Evolutionary conservation across 305 asterid genomes (phyloP).

Genomic region (Solanum hybrid): DNA sequence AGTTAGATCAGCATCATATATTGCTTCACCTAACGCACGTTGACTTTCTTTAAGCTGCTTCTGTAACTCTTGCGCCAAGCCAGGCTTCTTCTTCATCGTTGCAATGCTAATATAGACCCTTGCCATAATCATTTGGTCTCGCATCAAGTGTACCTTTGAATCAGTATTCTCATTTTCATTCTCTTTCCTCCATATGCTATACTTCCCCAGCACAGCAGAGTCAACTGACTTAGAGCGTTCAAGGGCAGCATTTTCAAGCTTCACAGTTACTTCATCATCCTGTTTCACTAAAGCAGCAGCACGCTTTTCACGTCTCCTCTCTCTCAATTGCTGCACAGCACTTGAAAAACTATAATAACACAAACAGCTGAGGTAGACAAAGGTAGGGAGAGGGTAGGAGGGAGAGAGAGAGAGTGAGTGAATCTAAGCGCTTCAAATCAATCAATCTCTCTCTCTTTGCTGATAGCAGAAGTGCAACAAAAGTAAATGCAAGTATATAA

Average conservation of each 20-base stretch:
- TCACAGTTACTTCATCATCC: constrained; percentile 73
- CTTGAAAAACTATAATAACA: neutral
- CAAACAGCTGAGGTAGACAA: neutral
- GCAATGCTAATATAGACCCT: constrained; percentile 89
- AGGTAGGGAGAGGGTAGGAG: neutral
- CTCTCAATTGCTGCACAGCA: constrained; percentile 74
- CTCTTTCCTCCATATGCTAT: constrained; percentile 96
- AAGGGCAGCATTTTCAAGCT: constrained; percentile 93
- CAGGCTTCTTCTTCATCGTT: constrained; percentile 62
- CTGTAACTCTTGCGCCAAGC: constrained; percentile 71
- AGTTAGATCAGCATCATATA: constrained; percentile 69
- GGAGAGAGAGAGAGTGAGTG: neutral
- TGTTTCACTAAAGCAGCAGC: constrained; percentile 77
- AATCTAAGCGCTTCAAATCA: neutral
- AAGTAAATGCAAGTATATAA: neutral
- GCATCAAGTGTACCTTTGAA: constrained; percentile 81
- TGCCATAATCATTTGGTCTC: constrained; percentile 97
- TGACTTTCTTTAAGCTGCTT: constrained; percentile 87
- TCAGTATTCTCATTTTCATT: constrained; percentile 83
- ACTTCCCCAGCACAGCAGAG: constrained; percentile 90
- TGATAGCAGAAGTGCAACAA: neutral
- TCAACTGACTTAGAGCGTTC: constrained; percentile 92
- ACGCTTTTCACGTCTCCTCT: constrained; percentile 64
- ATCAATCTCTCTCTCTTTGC: neutral
- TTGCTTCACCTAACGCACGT: constrained; percentile 80